Evolutionary conservation across 2,329 filamentous ascomycete genomes (phyloP), one percentile per base, ranked within the genome.

Genomic region (Beauveria australis): DNA sequence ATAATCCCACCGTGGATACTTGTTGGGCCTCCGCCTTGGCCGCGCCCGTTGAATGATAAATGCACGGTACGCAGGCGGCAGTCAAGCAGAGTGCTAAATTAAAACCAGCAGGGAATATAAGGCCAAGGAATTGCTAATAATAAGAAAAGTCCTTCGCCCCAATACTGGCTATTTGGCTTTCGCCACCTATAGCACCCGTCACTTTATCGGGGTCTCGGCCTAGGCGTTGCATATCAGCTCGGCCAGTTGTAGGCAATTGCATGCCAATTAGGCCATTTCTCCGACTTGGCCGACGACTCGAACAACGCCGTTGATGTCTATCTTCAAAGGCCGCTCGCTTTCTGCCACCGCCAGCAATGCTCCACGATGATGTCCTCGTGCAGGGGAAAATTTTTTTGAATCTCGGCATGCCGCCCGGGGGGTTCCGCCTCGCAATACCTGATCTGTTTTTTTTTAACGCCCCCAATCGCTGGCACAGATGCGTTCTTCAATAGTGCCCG

Each of bases 381-480:
- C 26, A 30, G 30, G n/a, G 7, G 16, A 9, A 8, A 24, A 41
- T 22, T 53, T 41, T 40, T 28, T 53, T 46, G 26, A 33, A 56
- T 56, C 53, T 47, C 53, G 43, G 41, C 53, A 37, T 33, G 43
- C 26, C 40, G 24, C 43, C 43, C 41, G 12, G 43, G 10, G 30
- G 43, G 43, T 46, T 47, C 41, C 53, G 40, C 22, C 41, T 56
- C 14, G 26, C 9, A 28, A 18, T 41, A 49, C 41, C 54, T 48
- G 19, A 41, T 58, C 54, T 58, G 26, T 57, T 16, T 47, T 33
- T 41, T 49, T 41, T 24, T 41, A 43, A 58, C 43, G 54, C 54
- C 54, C 54, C 54, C 43, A 57, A 40, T 44, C 37, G 44, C 19
- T 57, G 40, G 16, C 26, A 58, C 44, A 46, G 53, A 47, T 58